These are phyloP conservation scores for Jatropha podagrica DNA, from an alignment of 441 rosid genomes.

Conservation along the genomic window DNA sequence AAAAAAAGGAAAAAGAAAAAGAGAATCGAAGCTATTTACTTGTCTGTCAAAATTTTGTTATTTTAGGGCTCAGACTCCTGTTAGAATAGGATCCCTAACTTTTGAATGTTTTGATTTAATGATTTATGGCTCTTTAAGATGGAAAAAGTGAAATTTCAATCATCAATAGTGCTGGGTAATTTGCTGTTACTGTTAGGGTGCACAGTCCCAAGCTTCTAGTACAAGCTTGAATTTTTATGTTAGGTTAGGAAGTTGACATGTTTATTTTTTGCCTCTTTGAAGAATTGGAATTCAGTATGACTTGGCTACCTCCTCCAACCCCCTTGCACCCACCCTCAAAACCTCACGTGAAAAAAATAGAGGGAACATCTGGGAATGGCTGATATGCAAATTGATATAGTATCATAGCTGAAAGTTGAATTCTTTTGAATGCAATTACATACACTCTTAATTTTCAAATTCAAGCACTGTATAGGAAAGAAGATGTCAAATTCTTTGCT, in stretches of 20 bases:
- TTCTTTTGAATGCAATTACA: no score
- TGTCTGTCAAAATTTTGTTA: background rate
- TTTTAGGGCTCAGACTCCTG: background rate
- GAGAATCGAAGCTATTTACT: background rate
- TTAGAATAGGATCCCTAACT: background rate
- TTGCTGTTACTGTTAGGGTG: background rate
- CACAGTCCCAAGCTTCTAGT: background rate
- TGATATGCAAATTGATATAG: background rate
- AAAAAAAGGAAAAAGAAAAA: background rate
- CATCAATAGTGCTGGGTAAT: background rate
- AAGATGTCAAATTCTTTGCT: background rate
- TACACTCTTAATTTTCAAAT: no score
- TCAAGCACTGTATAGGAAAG: background rate
- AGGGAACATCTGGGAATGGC: background rate
- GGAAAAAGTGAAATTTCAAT: background rate
- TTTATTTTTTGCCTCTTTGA: background rate
- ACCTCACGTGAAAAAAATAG: background rate
- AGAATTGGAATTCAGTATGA: background rate
- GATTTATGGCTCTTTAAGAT: background rate
- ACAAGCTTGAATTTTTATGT: no score
- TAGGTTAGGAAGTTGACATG: background rate
- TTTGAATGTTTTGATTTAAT: slow-evolving; percentile 7
- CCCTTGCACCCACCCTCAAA: background rate
- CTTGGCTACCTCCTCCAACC: background rate
- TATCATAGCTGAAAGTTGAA: no score